Conservation (phyloP, 805 yeast genomes). For the Metschnikowia continentalis region DNA sequence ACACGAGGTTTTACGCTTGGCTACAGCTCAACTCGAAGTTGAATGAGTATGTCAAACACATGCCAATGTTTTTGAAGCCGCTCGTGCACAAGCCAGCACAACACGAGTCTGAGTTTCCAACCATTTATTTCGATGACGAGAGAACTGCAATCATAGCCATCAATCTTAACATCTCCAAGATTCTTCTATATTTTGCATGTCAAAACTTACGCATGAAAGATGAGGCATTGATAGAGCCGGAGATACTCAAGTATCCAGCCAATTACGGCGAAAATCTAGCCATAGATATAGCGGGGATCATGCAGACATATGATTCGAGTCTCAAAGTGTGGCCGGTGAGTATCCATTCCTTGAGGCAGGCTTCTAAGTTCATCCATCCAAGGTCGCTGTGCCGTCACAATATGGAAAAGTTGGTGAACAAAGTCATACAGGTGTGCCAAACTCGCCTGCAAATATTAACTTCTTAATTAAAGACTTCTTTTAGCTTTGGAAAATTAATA, state of each 20-base stretch:
- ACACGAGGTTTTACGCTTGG: constrained; percentile 26
- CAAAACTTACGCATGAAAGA: constrained; percentile 8
- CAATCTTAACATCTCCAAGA: constrained; percentile 27
- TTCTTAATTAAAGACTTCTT: neutral
- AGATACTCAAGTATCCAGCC: constrained; percentile 22
- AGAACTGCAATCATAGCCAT: constrained; percentile 30
- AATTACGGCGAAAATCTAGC: constrained; percentile 26
- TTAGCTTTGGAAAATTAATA: neutral
- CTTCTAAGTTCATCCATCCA: constrained; percentile 9
- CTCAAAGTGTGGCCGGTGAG: constrained; percentile 32
- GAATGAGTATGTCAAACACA: constrained; percentile 25
- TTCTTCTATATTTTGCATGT: constrained; percentile 27
- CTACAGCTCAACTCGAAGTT: constrained; percentile 21
- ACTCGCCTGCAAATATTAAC: constrained; percentile 14
- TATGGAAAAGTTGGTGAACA: constrained; percentile 12
- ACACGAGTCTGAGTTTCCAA: constrained; percentile 25
- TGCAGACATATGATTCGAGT: constrained; percentile 35
- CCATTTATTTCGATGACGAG: constrained; percentile 34
- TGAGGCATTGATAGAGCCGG: constrained; percentile 18
- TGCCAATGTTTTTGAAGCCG: constrained; percentile 32
- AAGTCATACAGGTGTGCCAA: constrained; percentile 14
- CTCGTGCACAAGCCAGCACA: constrained; percentile 27
- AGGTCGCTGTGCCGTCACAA: constrained; percentile 11
- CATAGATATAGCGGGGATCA: constrained; percentile 35
- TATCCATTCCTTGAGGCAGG: constrained; percentile 31